These are phyloP conservation scores for Phaffia tasmanica DNA, from an alignment of 768 basidiomycete genomes.

Conservation along the genomic window DNA sequence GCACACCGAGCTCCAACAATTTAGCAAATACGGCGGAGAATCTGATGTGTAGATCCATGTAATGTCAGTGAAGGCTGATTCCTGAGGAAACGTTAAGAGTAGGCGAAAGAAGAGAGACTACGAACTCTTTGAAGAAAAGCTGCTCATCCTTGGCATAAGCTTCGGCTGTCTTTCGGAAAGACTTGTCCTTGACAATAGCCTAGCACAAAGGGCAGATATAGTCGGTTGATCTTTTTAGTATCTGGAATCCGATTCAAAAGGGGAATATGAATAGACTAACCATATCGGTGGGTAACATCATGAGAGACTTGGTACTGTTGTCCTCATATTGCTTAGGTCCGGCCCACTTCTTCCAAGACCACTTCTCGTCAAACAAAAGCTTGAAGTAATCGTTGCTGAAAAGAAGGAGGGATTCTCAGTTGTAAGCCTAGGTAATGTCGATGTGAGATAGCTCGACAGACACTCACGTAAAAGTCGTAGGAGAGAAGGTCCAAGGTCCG, in stretches of 20 bases:
- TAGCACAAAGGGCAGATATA: constrained; percentile 38
- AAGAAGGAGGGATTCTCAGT: neutral
- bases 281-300: constrained; percentile 82
- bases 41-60: constrained; percentile 41
- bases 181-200: constrained; percentile 76
- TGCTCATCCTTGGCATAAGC: constrained; percentile 74
- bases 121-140: constrained; percentile 88
- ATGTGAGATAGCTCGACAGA: constrained; percentile 36
- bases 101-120: constrained; percentile 23
- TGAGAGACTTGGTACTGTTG: constrained; percentile 72
- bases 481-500: constrained; percentile 34
- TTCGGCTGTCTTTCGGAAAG: constrained; percentile 77
- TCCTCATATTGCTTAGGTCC: constrained; percentile 41
- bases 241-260: too few species aligned
- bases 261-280: neutral
- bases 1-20: constrained; percentile 90
- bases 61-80: neutral
- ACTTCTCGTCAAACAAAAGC: constrained; percentile 77
- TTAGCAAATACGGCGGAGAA: constrained; percentile 67
- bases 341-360: constrained; percentile 90
- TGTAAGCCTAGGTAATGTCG: neutral
- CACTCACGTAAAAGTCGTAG: constrained; percentile 50
- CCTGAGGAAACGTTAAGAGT: neutral
- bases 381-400: constrained; percentile 44
- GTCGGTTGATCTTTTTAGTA: neutral